Evolutionary conservation across 495 filamentous ascomycete species (phyloP), one percentile per base, ranked within the genome.

Genomic region (Sporormia fimetaria): DNA sequence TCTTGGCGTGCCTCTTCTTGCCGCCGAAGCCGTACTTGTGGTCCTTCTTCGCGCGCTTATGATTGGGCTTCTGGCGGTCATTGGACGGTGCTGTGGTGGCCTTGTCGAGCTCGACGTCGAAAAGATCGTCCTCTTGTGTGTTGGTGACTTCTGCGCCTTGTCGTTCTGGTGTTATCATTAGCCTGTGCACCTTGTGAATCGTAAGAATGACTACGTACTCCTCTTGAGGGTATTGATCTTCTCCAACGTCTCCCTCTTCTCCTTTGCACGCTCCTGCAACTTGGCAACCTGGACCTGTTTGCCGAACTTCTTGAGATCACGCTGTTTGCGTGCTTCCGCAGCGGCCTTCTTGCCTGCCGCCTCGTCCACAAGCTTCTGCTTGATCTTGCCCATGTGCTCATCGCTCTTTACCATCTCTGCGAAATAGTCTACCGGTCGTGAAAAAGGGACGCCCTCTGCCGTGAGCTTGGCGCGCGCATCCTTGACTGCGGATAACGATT

Each of bases 341-440:
- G 84, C 73, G 2, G 92, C 88, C 71, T 94, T 94, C 72, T 90
- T 94, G 35, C 70, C 65, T 21, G 87, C 83, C 7, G 88, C 90
- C 60, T 88, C 86, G 49, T 95, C 88, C 44, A 87, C 72, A 55
- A 96, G 67, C 72, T 92, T 94, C 60, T 76, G 74, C 71, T 90
- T 92, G 62, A 98, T 84, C 68, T 79, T 81, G 52, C 81, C 80
- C 90, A 98, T 98, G 58, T 93, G 92, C 68, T 92, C 88, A 64
- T 98, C 92, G 55, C 77, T 83, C 71, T 95, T 94, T 45, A 95
- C 75, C 83, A 94, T 98, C 70, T 98, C 90, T 18, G 90, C 90
- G 54, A 98, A 96, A 66, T 92, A 98, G 63, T 98, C 90, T 22
- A 70, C 75, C 6, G 90, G 90, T 3, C 90, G 74, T 4, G 83